Evolutionary conservation across 768 basidiomycete species (phyloP).

Genomic region (Tylopilus balloui): DNA sequence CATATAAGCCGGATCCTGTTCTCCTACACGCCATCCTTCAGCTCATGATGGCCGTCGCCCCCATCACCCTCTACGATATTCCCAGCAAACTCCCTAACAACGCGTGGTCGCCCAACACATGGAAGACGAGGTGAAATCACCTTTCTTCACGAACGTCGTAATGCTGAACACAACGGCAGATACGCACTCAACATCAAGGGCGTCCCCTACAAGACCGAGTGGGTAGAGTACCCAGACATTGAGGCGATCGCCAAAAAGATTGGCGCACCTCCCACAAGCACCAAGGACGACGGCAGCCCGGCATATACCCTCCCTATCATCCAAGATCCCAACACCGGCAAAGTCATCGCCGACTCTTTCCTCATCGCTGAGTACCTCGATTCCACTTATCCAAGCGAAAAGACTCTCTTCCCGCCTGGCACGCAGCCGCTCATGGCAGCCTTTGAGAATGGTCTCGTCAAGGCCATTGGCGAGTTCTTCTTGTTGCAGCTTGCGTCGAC

Average conservation of each 20-base stretch:
- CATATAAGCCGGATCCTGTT: constrained; percentile 6
- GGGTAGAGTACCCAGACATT: constrained; percentile 44
- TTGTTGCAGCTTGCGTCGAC: constrained; percentile 13
- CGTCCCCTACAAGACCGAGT: constrained; percentile 38
- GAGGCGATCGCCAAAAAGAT: constrained; percentile 29
- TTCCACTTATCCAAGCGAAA: constrained; percentile 35
- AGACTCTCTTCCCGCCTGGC: constrained; percentile 39
- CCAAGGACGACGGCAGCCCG: constrained; percentile 29
- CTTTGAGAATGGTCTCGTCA: constrained; percentile 27
- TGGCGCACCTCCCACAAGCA: constrained; percentile 30
- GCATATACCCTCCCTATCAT: constrained; percentile 41
- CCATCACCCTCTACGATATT: constrained; percentile 44
- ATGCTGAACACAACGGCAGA: constrained; percentile 15
- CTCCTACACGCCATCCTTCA: neutral
- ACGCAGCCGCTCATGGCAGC: constrained; percentile 38
- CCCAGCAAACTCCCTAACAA: constrained; percentile 28
- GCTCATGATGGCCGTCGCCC: constrained; percentile 19
- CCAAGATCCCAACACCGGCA: constrained; percentile 35
- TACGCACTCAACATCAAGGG: constrained; percentile 40
- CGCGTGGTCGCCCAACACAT: constrained; percentile 45
- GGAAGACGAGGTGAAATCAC: constrained; percentile 39
- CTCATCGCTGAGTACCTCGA: constrained; percentile 47
- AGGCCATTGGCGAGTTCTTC: constrained; percentile 11
- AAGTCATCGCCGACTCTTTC: constrained; percentile 37
- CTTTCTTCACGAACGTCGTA: neutral